Evolutionary conservation across 2,329 filamentous ascomycete genomes (phyloP), one percentile per base, ranked within the genome.

Genomic region (Gliomastix tumulicola): DNA sequence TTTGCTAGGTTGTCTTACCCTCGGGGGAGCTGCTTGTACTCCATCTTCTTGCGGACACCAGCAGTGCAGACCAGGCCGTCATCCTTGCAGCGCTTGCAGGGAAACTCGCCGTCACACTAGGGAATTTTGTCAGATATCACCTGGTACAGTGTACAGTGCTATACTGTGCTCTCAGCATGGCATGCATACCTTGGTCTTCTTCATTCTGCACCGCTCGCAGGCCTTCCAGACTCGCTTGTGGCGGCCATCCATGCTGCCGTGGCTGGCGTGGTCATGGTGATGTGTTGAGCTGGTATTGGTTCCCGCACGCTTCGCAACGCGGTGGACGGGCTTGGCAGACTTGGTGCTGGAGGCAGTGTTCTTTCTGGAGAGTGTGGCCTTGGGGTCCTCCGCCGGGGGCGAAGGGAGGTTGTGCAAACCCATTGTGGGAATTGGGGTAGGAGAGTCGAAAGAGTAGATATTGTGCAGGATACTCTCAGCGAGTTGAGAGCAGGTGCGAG

Each of bases 221-320:
- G 77, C 77, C 53, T 81, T 81, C 76, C 76, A 80, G 37, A 80
- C 76, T 45, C 77, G 64, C 62, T 80, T 81, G 50, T 80, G 74
- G 43, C 76, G 66, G 33, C 68, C 69, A 44, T 79, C 75, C 44
- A 69, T 60, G 38, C 49, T 43, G 37, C 21, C 23, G 21, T 59
- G 50, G 30, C 51, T 41, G 30, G 55, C 39, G 40, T 60, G 55
- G 35, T 64, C 58, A 36, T 65, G 60, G 41, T 62, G 59, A 40
- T 57, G 59, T 32, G 45, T 56, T 28, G 57, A 52, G 25, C 54
- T 52, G 31, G 45, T 56, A 42, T 43, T 55, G 23, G 60, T 59
- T 44, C 59, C 62, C 34, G 71, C 61, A 42, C 71, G 66, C 51
- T 76, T 76, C 28, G 69, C 62, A 17, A 63, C 60, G 43, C 71